Conservation (phyloP, 306 rosid species). For the Aeschynomene evenia region DNA sequence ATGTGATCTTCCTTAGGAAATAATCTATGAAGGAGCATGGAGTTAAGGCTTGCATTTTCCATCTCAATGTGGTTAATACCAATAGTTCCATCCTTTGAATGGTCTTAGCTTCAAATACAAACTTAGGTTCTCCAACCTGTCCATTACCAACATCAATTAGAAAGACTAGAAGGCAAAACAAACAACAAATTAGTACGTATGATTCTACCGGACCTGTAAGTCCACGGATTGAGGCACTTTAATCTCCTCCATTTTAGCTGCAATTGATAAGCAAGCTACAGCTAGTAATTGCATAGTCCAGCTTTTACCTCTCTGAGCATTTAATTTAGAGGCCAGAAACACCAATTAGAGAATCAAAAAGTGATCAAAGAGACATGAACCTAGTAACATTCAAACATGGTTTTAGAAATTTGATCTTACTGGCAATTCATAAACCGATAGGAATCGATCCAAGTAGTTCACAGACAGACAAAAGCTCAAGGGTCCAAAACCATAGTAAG, state of each 20-base stretch:
- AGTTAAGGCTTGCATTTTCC: constrained; percentile 80
- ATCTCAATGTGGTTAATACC: constrained; percentile 69
- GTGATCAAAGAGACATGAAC: constrained; percentile 23
- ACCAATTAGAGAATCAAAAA: constrained; percentile 21
- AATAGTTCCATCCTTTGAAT: constrained; percentile 79
- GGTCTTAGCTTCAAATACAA: constrained; percentile 72
- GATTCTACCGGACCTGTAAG: constrained; percentile 64
- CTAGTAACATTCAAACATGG: constrained; percentile 17
- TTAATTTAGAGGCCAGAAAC: constrained; percentile 9
- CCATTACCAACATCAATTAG: constrained; percentile 23
- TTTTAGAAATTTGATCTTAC: constrained; percentile 48
- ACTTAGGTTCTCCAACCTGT: constrained; percentile 82
- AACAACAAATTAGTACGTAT: constrained; percentile 2
- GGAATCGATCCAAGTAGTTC: constrained; percentile 94
- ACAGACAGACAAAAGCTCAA: constrained; percentile 65
- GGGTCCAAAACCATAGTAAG: constrained; percentile 72
- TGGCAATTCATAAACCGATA: constrained; percentile 62
- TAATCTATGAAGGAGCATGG: constrained; percentile 81
- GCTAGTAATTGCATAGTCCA: constrained; percentile 83
- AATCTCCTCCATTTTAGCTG: constrained; percentile 81
- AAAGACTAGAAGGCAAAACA: background rate
- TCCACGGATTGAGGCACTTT: constrained; percentile 64
- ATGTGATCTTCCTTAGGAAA: constrained; percentile 56
- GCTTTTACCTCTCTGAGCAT: constrained; percentile 51
- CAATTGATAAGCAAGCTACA: constrained; percentile 83